A percentile compares a stretch with the other conserved stretches of the same genome.
Conservation (phyloP, 2,329 filamentous ascomycete genomes). For the Chrysosporium keratinophilum region DNA sequence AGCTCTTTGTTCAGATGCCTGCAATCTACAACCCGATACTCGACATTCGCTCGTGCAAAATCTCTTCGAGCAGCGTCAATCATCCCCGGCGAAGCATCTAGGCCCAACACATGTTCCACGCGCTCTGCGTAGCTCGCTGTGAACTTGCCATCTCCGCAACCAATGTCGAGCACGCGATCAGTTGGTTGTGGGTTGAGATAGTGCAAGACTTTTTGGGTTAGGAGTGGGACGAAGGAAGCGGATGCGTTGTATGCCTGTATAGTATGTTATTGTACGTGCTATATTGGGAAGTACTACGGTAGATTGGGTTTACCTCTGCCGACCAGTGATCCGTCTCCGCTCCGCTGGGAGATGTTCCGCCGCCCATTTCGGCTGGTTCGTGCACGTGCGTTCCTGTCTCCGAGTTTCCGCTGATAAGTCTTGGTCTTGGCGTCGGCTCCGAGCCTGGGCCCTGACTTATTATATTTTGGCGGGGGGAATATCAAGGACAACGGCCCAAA, state of each 20-base stretch:
- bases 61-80: conserved; percentile 43
- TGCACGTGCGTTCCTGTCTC: not conserved
- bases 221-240: conserved; percentile 54
- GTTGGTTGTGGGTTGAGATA: conserved; percentile 51
- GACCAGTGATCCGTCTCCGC: conserved; percentile 30
- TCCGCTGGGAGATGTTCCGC: not conserved
- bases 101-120: conserved; percentile 46
- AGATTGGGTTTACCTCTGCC: conserved; percentile 23
- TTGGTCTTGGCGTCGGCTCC: conserved; percentile 9
- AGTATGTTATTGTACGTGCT: not conserved
- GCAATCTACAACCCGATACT: conserved; percentile 29
- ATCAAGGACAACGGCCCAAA: too few species aligned
- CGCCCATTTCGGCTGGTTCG: not conserved
- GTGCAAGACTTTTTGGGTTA: conserved; percentile 48
- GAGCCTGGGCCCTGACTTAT: too few species aligned
- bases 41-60: conserved; percentile 26
- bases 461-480: too few species aligned
- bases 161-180: conserved; percentile 52
- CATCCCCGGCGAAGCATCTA: conserved; percentile 52
- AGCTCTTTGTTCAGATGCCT: conserved; percentile 24
- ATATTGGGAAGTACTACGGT: not conserved
- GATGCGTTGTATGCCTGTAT: conserved; percentile 49
- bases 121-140: conserved; percentile 44
- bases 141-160: conserved; percentile 55
- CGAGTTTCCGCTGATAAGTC: not conserved